Evolutionary conservation across 1,284 basidiomycete species (phyloP), one percentile per base, ranked within the genome.

Genomic region (Ceratobasidium sp.): DNA sequence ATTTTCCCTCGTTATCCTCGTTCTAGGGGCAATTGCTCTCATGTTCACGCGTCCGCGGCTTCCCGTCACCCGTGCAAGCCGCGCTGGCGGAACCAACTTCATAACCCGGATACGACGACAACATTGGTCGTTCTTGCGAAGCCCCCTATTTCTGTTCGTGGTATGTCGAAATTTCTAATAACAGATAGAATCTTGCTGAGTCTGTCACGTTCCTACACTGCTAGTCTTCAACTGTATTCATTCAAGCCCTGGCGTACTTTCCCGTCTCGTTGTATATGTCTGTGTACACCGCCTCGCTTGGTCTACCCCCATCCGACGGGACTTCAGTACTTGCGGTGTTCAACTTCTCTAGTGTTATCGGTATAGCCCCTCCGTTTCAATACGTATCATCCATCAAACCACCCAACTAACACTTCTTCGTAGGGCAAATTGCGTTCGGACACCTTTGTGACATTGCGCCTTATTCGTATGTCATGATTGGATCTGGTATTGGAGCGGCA

Each of bases 261-360:
- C 72, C 75, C 8, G 72, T 77, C 14, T 76, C 76, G 2, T 49
- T 76, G 24, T 76, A 77, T 46, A 76, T 77, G 31, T 64, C 76
- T 7, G 68, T 75, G 3, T 77, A 77, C 49, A 72, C 76, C n/a
- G 54, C 75, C 2, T 66, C 75, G 3, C 37, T 76, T 27, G 75
- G 76, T 0, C 48, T 75, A 8, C 51, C 68, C 4, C 24, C 61
- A 8, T 41, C 69, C 0, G 19, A 63, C n/a, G 75, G 76, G 14
- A 74, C 75, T 13, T 19, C 71, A 1, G 73, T 68, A 22, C 49
- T 77, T n/a, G 64, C 71, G 34, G 71, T 76, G 5, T 77, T 77
- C 75, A 74, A 77, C 54, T 24, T 76, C 11, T 39, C 63, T 19
- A 71, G 71, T 48, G 48, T 74, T 8, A 59, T 63, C 16, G 74